phyloP scores from a whole-genome alignment of 495 filamentous ascomycete genomes.

The Hypoxylon fuscum region DNA sequence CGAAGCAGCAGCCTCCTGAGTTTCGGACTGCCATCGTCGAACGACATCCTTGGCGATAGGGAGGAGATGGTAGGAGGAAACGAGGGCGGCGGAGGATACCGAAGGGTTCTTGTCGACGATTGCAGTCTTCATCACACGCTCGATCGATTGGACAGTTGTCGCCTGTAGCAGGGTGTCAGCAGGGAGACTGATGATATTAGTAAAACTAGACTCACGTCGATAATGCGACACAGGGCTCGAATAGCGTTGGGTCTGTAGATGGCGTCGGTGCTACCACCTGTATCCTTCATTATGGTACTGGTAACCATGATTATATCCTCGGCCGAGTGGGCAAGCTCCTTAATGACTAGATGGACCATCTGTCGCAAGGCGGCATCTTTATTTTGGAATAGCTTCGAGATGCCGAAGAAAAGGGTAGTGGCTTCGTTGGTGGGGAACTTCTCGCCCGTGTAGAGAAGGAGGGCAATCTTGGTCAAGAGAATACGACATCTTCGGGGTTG shows the following conservation, averaged over 20 bases:
- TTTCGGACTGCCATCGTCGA: conserved; percentile 97
- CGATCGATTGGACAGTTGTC: conserved; percentile 97
- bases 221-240: conserved; percentile 93
- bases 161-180: conserved; percentile 64
- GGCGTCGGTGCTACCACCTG: conserved; percentile 91
- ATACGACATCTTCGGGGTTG: conserved; percentile 94
- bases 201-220: conserved; percentile 74
- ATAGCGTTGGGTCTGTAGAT: conserved; percentile 98
- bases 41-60: conserved; percentile 96
- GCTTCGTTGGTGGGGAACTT: conserved; percentile 96
- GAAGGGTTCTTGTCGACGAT: conserved; percentile 99
- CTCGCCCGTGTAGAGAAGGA: conserved; percentile 96
- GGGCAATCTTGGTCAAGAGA: conserved; percentile 95
- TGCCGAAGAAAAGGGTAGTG: conserved; percentile 98
- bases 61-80: conserved; percentile 97
- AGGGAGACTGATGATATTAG: conserved; percentile 8
- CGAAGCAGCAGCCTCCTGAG: conserved; percentile 93
- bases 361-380: conserved; percentile 97
- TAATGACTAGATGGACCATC: conserved; percentile 98
- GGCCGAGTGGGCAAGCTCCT: conserved; percentile 94
- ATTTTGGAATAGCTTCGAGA: conserved; percentile 99
- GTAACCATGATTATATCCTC: conserved; percentile 99
- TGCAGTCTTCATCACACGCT: conserved; percentile 97
- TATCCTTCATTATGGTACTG: conserved; percentile 99
- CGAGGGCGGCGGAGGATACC: conserved; percentile 94